phyloP scores from a whole-genome alignment of 176 grass and related monocot species.

The Cymbopogon citratus region DNA sequence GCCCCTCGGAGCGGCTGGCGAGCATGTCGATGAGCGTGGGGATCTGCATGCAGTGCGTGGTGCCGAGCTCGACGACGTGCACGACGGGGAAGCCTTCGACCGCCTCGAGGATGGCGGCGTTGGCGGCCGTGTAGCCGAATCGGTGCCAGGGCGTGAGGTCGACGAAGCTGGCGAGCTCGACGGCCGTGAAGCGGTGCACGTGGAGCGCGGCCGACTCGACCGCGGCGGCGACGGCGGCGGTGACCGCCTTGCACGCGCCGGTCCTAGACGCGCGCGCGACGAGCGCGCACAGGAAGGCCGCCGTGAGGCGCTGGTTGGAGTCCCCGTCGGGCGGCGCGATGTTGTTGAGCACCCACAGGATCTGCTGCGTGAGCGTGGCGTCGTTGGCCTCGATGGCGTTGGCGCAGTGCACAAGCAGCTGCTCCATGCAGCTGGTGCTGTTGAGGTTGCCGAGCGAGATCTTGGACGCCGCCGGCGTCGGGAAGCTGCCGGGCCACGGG shows the following conservation, averaged over 20 bases:
- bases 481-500: constrained; percentile 43
- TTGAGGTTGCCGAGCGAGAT: constrained; percentile 68
- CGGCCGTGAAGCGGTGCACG: constrained; percentile 70
- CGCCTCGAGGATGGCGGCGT: constrained; percentile 77
- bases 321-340: constrained; percentile 89
- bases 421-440: constrained; percentile 84
- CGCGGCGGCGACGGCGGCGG: constrained; percentile 30
- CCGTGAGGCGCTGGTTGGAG: constrained; percentile 79
- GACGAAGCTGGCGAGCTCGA: constrained; percentile 83
- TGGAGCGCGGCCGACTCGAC: constrained; percentile 53
- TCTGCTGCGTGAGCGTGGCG: constrained; percentile 92
- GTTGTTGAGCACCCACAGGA: constrained; percentile 99
- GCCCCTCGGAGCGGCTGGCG: constrained; percentile 62
- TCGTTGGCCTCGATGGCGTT: constrained; percentile 95
- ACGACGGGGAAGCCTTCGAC: constrained; percentile 64
- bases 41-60: constrained; percentile 99
- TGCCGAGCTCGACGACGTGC: constrained; percentile 88
- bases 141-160: constrained; percentile 98
- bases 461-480: constrained; percentile 43
- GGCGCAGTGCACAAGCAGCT: constrained; percentile 96
- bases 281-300: constrained; percentile 83
- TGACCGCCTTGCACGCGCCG: constrained; percentile 79
- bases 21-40: constrained; percentile 93
- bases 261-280: constrained; percentile 76
- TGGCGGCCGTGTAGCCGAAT: constrained; percentile 83